phyloP scores from a whole-genome alignment of 139 green algal genomes.

The Chlamydomonas eustigma region DNA sequence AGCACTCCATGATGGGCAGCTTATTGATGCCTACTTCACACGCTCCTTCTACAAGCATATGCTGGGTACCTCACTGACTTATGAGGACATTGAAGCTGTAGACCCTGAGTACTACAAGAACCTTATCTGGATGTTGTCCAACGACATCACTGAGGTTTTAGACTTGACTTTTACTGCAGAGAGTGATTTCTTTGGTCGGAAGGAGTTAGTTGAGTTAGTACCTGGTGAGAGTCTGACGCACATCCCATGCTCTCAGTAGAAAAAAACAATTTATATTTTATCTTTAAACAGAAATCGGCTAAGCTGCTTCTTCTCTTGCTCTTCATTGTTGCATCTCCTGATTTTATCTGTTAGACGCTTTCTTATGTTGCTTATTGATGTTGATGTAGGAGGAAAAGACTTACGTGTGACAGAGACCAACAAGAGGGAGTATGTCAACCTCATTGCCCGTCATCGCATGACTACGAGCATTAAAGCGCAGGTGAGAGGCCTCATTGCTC shows the following conservation, averaged over 20 bases:
- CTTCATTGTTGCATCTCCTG: too few species aligned
- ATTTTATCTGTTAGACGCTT: too few species aligned
- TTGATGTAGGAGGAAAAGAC: slow-evolving; percentile 45
- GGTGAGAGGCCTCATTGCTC: slow-evolving; percentile 52
- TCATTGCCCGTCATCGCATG: slow-evolving; percentile 90
- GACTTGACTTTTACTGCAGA: slow-evolving; percentile 94
- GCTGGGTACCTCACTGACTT: slow-evolving; percentile 78
- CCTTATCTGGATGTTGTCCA: slow-evolving; percentile 72
- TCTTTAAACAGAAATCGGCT: too few species aligned
- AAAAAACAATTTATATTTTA: too few species aligned
- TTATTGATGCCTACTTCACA: slow-evolving; percentile 96
- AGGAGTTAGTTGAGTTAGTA: slow-evolving; percentile 78
- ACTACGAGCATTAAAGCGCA: slow-evolving; percentile 88
- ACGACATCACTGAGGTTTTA: slow-evolving; percentile 93
- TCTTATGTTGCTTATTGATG: too few species aligned
- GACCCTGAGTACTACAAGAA: slow-evolving; percentile 18
- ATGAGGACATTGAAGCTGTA: slow-evolving; percentile 85
- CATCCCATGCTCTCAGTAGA: too few species aligned
- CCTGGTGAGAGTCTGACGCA: slow-evolving; percentile 42
- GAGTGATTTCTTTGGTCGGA: slow-evolving; percentile 83
- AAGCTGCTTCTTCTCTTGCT: too few species aligned
- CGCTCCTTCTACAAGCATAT: slow-evolving; percentile 99
- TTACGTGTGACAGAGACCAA: slow-evolving; percentile 88
- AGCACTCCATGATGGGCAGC: slow-evolving; percentile 88
- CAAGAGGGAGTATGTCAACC: slow-evolving; percentile 95